Conservation (phyloP, 2,329 filamentous ascomycete genomes). For the Fusarium falciforme region DNA sequence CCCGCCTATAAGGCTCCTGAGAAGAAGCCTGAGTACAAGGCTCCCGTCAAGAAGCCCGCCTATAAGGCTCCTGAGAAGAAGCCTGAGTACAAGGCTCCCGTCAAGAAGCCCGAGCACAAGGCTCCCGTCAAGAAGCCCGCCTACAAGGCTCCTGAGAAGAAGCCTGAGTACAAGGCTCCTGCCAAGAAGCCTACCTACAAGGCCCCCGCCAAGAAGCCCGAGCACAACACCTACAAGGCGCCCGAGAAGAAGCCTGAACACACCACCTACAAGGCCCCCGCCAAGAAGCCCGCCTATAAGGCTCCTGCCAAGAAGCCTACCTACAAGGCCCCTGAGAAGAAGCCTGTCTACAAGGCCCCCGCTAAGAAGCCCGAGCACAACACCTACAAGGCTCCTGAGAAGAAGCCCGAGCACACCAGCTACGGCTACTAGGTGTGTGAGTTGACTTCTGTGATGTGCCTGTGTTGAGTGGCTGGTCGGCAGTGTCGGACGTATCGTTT, state of each 20-base stretch:
- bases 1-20: background rate
- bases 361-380: background rate
- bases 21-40: background rate
- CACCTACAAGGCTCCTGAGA: background rate
- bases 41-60: background rate
- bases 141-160: background rate
- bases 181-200: background rate
- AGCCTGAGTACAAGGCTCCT: background rate
- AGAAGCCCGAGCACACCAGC: background rate
- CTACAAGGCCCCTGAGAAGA: background rate
- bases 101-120: background rate
- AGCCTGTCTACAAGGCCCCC: background rate
- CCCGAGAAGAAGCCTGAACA: background rate
- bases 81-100: background rate
- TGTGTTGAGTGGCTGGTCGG: background rate
- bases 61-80: background rate
- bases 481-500: background rate
- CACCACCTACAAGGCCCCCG: background rate
- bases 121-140: too few species aligned
- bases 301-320: background rate
- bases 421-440: background rate
- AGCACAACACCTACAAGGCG: background rate
- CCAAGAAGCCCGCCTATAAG: background rate
- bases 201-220: background rate
- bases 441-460: background rate